Evolutionary conservation across 192 early-diverging fungal genomes (phyloP).

Genomic region (Coemansia sp.): DNA sequence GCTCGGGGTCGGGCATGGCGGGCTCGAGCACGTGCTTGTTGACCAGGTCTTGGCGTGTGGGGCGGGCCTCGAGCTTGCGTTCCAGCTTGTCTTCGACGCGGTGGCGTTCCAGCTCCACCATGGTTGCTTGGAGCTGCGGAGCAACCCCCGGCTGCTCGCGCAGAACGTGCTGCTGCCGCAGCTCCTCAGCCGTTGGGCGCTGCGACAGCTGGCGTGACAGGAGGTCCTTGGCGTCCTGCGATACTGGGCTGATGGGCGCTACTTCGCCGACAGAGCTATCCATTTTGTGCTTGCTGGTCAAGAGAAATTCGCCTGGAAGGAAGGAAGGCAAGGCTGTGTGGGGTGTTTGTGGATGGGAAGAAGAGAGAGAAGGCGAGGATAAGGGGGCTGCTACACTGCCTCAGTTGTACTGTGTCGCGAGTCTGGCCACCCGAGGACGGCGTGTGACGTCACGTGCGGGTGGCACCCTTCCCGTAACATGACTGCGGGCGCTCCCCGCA

Average conservation of each 20-base stretch:
- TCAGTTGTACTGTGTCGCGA: neutral
- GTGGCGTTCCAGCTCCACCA: constrained; percentile 23
- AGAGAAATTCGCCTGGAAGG: neutral
- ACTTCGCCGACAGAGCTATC: neutral
- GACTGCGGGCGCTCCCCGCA: too few relatives aligned
- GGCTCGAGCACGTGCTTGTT: constrained; percentile 55
- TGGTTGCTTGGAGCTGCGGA: constrained; percentile 30
- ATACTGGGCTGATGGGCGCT: neutral
- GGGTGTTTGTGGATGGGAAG: neutral
- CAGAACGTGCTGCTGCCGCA: constrained; percentile 60
- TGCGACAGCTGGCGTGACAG: constrained; percentile 31
- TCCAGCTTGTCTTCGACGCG: constrained; percentile 52
- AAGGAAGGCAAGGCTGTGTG: neutral
- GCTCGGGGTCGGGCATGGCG: constrained; percentile 24
- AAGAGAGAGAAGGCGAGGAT: neutral
- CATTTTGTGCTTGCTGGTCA: neutral
- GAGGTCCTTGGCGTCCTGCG: constrained; percentile 3
- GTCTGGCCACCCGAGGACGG: neutral
- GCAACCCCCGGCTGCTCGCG: constrained; percentile 39
- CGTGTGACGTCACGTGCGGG: neutral
- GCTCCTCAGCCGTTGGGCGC: constrained; percentile 51
- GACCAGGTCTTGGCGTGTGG: constrained; percentile 53
- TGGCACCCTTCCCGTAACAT: neutral
- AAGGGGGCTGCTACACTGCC: neutral
- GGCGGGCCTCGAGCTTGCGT: constrained; percentile 52